These are phyloP conservation scores for Hericium erinaceus DNA, from an alignment of 768 basidiomycete species.

Conservation along the genomic window DNA sequence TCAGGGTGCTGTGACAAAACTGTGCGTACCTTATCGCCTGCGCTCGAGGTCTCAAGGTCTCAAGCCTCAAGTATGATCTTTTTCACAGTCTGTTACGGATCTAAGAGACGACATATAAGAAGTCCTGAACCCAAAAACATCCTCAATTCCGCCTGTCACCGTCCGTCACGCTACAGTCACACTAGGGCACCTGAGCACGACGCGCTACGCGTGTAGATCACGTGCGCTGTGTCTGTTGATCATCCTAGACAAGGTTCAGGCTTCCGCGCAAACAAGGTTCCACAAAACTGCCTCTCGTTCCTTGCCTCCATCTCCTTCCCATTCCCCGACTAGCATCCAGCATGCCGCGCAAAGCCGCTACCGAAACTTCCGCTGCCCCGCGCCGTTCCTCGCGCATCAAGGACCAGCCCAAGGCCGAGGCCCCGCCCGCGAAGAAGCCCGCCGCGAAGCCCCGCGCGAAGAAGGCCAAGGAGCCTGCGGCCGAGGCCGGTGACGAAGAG, in stretches of 20 bases:
- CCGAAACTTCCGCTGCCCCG: constrained; percentile 38
- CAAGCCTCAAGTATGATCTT: too few species aligned
- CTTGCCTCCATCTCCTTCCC: constrained; percentile 14
- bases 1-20: too few species aligned
- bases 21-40: too few species aligned
- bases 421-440: constrained; percentile 44
- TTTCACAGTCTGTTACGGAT: too few species aligned
- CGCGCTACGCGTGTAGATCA: constrained; percentile 2
- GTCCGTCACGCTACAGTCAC: background rate
- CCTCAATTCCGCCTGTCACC: background rate
- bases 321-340: constrained; percentile 6
- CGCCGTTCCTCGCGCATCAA: constrained; percentile 74
- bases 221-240: constrained; percentile 7
- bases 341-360: constrained; percentile 69
- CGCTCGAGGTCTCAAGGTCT: too few species aligned
- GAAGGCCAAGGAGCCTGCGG: constrained; percentile 27
- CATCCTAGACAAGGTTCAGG: constrained; percentile 10
- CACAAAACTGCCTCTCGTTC: constrained; percentile 5
- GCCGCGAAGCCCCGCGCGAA: constrained; percentile 51
- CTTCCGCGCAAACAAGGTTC: constrained; percentile 12
- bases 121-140: too few species aligned
- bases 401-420: constrained; percentile 54
- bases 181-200: background rate
- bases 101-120: too few species aligned
- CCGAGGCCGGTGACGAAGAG: constrained; percentile 24